Base-by-base conservation (phyloP, 164 flowering plant genomes). In the Amborella trichopoda region DNA sequence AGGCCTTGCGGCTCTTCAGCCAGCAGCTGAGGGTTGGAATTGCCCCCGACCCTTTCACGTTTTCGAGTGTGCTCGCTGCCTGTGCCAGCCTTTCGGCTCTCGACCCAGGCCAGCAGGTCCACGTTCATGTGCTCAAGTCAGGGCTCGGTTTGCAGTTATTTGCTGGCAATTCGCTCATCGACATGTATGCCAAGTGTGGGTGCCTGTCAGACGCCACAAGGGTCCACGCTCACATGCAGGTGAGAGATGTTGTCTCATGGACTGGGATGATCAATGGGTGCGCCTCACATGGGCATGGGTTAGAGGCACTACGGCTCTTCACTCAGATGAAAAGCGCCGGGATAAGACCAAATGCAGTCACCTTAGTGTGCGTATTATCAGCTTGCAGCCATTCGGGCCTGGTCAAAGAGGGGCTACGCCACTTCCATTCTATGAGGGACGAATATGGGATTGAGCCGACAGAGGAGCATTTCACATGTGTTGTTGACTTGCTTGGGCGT, bases 301-400 rank as follows among this genome's bases (percentile, higher is more conserved):
- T 21, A 9, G 44, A 50, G 39, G 62, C 62, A 50, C 34, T 50
- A 13, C 23, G 28, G 27, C 26, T 58, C 13, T 58, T 58, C 21
- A 10, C 37, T 6, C 49, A 27, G 40, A 58, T 58, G 62, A 50
- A 4, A 28, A 46, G 39, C 11, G 28, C 50, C 27, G 28, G 30
- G 4, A 23, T 50, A 3, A 44, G 24, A 38, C 55, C 62, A 12
- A 58, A 45, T 38, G 17, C 55, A 36, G 23, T 58, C 32, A 58
- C 62, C 27, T 50, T 50, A 22, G 24, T 58, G 19, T 41, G 49
- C 8, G 50, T 51, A n/a, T 39, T 58, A 20, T 50, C 55, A 9
- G 62, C 62, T 9, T 58, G 62, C 46, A 58, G 62, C 10, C 55
- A 48, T 5, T 50, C 55, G 6, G 55, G 62, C 23, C 21, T 58